Base-by-base conservation (phyloP, 2,329 filamentous ascomycete genomes). In the Xylaria sp. region DNA sequence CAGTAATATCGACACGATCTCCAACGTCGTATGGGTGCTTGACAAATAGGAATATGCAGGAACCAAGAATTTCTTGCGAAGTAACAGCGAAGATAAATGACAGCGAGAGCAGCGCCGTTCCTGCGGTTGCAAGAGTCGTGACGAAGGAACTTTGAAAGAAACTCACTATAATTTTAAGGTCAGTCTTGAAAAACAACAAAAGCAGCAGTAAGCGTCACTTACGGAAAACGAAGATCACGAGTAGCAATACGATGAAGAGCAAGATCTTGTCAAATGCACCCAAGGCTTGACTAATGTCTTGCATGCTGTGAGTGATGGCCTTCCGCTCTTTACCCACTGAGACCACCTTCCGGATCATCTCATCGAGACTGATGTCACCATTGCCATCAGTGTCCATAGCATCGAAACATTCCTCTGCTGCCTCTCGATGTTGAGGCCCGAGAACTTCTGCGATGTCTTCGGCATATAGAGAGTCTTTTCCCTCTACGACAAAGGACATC, bases 21-120 rank as follows among this genome's bases (percentile, higher is more conserved):
- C 94, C 94, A 21, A 98, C 93, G 75, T 99, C 95, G 76, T 91
- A 98, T 0, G 95, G 94, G 76, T 99, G 95, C 82, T 99, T 99
- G 81, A 98, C 92, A 72, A 99, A 99, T 1, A 99, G 82, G 82
- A 99, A 99, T 73, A 99, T 97, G 81, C 94, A 98, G 38, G 94
- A 97, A 72, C 94, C 94, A n/a, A 99, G 86, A 67, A 99, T 91
- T 77, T 99, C 95, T 78, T 97, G 94, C 3, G 90, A 89, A 1
- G 94, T 97, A 59, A 90, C 90, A 23, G 94, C 89, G 76, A 99
- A 98, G 70, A 97, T 90, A 79, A 99, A 99, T 3, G 94, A 97
- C n/a, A 98, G 82, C 5, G 94, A 98, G 9, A 99, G 87, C 43
- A 99, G 84, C 0, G 95, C 90, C 1, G 95, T 97, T 66, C 94